Evolutionary conservation across 2,329 filamentous ascomycete species (phyloP).

Genomic region (Cucurbitaria berberidis): DNA sequence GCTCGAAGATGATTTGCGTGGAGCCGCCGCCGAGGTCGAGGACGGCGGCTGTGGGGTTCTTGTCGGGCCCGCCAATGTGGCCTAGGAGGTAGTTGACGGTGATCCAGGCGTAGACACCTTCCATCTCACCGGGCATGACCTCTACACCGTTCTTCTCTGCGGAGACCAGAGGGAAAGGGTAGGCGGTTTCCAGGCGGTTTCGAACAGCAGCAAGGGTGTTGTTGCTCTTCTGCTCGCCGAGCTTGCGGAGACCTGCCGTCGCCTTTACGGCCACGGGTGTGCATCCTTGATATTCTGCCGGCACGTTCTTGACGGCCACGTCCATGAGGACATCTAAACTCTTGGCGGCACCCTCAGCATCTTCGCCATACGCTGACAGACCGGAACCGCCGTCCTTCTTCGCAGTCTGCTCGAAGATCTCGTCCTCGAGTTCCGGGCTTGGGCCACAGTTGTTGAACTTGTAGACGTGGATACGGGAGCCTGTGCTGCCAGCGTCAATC

Average conservation of each 20-base stretch:
- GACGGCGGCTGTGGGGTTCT: conserved; percentile 87
- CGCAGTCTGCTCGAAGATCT: conserved; percentile 92
- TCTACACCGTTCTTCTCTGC: conserved; percentile 84
- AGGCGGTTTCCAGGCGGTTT: conserved; percentile 80
- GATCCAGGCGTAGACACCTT: conserved; percentile 99
- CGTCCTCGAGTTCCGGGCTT: conserved; percentile 91
- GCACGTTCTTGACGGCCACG: conserved; percentile 82
- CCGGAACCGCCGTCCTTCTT: conserved; percentile 79
- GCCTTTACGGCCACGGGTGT: conserved; percentile 97
- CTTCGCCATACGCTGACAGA: conserved; percentile 83
- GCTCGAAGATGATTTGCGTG: conserved; percentile 98
- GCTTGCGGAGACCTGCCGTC: conserved; percentile 87
- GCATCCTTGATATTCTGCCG: conserved; percentile 88
- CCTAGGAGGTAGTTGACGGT: conserved; percentile 98
- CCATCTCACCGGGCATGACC: conserved; percentile 97
- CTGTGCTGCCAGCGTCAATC: conserved; percentile 98
- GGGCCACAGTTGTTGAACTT: conserved; percentile 98
- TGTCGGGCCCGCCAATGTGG: conserved; percentile 93
- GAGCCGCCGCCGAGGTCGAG: conserved; percentile 97
- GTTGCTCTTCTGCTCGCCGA: conserved; percentile 80
- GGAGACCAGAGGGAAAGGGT: conserved; percentile 93
- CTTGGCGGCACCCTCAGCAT: conserved; percentile 86
- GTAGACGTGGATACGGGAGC: conserved; percentile 97
- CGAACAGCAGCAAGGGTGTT: conserved; percentile 88
- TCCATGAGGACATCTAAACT: conserved; percentile 89